These are phyloP conservation scores for Starmerella kuoi DNA, from an alignment of 805 yeast species.

Conservation along the genomic window DNA sequence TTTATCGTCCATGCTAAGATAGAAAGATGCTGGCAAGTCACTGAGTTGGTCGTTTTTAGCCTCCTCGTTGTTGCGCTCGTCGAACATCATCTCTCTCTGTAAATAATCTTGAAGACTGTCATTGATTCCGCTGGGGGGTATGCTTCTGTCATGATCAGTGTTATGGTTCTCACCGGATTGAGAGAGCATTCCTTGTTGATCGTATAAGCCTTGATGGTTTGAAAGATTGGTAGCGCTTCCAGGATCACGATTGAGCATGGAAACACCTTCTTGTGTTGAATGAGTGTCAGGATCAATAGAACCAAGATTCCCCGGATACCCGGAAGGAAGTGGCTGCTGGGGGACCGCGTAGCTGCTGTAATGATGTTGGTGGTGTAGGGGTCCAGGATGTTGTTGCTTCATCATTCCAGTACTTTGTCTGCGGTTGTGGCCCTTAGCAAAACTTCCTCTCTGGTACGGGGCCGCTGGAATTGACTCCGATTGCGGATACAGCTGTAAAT, in stretches of 20 bases:
- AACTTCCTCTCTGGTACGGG: not conserved
- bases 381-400: not conserved
- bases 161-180: not conserved
- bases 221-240: too few species aligned
- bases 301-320: not conserved
- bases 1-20: constrained; percentile 4
- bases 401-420: not conserved
- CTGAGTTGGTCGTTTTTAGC: constrained; percentile 7
- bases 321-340: not conserved
- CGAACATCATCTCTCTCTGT: constrained; percentile 16
- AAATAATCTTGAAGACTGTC: constrained; percentile 9
- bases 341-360: not conserved
- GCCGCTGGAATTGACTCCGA: not conserved
- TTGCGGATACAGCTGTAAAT: not conserved
- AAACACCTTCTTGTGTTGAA: not conserved
- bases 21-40: constrained; percentile 15
- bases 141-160: too few species aligned
- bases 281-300: not conserved
- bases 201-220: not conserved
- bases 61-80: constrained; percentile 1
- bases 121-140: not conserved
- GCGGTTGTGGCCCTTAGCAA: not conserved
- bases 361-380: not conserved
- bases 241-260: not conserved
- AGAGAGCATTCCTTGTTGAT: not conserved